Percentiles rank a stretch among this genome's conserved stretches.
Evolutionary conservation across 768 basidiomycete genomes (phyloP).

Genomic region (Boletus huronensis): DNA sequence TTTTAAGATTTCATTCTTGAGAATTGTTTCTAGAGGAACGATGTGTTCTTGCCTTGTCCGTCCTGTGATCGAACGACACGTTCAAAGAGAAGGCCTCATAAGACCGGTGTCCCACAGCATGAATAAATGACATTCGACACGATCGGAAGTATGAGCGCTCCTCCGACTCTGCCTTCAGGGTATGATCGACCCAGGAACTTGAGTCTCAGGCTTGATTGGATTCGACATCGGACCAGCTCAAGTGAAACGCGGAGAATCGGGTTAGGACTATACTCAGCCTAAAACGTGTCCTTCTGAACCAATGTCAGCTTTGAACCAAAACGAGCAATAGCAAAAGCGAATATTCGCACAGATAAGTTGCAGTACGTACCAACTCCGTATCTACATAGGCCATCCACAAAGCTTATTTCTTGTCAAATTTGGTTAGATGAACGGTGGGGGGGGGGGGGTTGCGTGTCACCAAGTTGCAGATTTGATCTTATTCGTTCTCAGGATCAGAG

Average conservation of each 20-base stretch:
- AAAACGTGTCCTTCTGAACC: neutral
- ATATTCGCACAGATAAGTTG: neutral
- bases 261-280: neutral
- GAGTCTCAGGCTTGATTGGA: neutral
- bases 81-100: neutral
- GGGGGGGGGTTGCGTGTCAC: neutral
- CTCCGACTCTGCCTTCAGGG: neutral
- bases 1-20: conserved; percentile 8
- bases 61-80: conserved; percentile 5
- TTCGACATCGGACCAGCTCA: neutral
- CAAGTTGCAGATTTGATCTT: too few species aligned
- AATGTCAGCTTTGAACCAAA: neutral
- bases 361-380: conserved; percentile 1
- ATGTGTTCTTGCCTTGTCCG: neutral
- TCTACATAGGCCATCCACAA: neutral
- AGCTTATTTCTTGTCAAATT: conserved; percentile 7
- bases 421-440: conserved; percentile 21
- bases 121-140: neutral
- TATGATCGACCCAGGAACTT: conserved; percentile 9
- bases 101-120: conserved; percentile 1
- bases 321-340: neutral
- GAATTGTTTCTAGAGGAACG: conserved; percentile 6
- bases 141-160: neutral
- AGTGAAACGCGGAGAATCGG: neutral
- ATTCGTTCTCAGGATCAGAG: too few species aligned